Percentiles rank a stretch among this genome's conserved stretches.
Conservation (phyloP, 148 eudicot genomes). For the Rhododendron mucronatum region DNA sequence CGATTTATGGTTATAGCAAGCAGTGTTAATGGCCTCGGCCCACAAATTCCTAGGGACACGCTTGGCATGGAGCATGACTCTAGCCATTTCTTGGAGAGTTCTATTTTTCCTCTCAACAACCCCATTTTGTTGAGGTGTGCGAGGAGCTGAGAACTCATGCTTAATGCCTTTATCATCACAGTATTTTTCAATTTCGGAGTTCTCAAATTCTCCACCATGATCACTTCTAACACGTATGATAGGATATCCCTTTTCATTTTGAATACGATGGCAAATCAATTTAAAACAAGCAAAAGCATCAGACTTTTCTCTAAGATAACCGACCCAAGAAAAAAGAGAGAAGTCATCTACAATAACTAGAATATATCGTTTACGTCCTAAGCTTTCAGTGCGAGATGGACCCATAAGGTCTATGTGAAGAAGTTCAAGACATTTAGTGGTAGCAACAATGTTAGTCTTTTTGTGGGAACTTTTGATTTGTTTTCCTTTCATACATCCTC, state of each 20-base stretch:
- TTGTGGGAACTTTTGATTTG: background rate
- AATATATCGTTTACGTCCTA: background rate
- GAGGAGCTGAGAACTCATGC: too few species aligned
- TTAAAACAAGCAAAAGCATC: background rate
- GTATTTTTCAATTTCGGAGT: too few species aligned
- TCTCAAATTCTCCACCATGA: too few species aligned
- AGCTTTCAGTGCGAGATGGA: background rate
- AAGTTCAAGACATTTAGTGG: background rate
- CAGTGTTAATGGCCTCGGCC: too few species aligned
- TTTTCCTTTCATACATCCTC: background rate
- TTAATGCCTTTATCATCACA: too few species aligned
- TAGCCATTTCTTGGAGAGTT: too few species aligned
- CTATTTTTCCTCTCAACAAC: too few species aligned
- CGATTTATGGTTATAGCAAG: too few species aligned
- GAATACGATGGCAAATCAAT: background rate
- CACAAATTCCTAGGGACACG: too few species aligned
- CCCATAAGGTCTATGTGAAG: background rate
- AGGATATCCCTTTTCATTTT: background rate
- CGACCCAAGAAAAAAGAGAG: background rate
- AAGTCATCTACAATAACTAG: background rate
- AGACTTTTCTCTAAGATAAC: background rate
- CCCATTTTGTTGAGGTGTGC: too few species aligned
- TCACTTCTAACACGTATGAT: background rate
- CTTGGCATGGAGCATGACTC: too few species aligned
- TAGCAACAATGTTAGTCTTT: background rate